Conservation (phyloP, 1,284 basidiomycete genomes). For the Pascua guehoae region DNA sequence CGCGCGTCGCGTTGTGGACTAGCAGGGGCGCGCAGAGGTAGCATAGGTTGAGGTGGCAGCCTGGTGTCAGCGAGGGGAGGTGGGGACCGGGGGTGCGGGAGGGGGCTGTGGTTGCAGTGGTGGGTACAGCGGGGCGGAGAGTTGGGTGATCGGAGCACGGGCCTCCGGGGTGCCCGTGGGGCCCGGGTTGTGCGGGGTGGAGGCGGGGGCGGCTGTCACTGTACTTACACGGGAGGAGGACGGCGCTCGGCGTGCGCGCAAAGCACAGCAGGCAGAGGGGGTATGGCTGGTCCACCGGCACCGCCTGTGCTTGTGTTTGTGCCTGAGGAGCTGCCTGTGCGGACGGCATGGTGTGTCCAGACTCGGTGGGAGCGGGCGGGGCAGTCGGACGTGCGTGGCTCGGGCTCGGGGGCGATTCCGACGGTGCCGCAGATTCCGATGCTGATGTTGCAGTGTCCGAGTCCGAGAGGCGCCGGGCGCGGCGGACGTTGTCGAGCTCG, state of each 20-base stretch:
- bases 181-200: background rate
- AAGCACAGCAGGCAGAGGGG: conserved; percentile 37
- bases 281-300: conserved; percentile 22
- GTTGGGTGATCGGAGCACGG: too few relatives aligned
- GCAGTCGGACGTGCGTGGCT: background rate
- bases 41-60: conserved; percentile 41
- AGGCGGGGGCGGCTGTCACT: background rate
- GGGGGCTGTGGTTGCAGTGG: too few relatives aligned
- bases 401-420: too few relatives aligned
- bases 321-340: too few relatives aligned
- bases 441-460: too few relatives aligned
- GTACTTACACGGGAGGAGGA: conserved; percentile 39
- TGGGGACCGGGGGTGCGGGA: background rate
- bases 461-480: conserved; percentile 4
- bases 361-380: background rate
- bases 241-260: conserved; percentile 31
- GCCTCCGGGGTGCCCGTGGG: background rate
- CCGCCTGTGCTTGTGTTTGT: background rate
- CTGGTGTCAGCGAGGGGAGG: conserved; percentile 11
- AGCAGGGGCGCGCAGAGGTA: conserved; percentile 38
- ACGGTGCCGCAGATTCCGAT: too few relatives aligned
- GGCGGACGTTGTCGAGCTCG: conserved; percentile 16
- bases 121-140: too few relatives aligned
- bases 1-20: conserved; percentile 12
- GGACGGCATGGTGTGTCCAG: background rate